Conservation (phyloP, 73 alveolate genomes). For the Tetrahymena thermophila region DNA sequence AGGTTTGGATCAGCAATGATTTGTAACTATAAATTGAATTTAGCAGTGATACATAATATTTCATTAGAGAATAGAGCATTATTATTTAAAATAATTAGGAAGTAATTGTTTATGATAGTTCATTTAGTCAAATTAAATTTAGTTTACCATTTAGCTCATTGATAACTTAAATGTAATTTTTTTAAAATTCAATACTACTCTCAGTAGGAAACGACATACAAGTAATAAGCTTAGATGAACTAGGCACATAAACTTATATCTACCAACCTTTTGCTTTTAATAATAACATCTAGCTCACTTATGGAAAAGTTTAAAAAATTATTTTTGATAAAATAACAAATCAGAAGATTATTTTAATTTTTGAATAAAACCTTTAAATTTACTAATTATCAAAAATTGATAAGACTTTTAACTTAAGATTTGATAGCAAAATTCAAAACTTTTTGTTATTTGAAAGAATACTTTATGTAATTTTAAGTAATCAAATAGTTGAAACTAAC, state of each 20-base stretch:
- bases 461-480: neutral
- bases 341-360: too few species aligned
- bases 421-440: too few species aligned
- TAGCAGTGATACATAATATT: neutral
- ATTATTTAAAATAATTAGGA: neutral
- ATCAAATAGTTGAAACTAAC: neutral
- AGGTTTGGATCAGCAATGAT: neutral
- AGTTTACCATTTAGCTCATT: too few species aligned
- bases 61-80: neutral
- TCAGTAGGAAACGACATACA: neutral
- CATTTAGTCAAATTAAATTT: neutral
- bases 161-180: neutral
- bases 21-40: too few species aligned
- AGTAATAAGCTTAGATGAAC: neutral
- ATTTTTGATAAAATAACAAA: neutral
- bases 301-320: neutral
- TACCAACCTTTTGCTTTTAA: neutral
- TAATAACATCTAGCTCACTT: too few species aligned
- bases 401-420: neutral
- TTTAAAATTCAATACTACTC: neutral
- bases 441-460: too few species aligned
- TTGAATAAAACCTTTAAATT: too few species aligned
- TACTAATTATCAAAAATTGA: neutral
- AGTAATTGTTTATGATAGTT: neutral
- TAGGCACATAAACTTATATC: neutral